Conservation (phyloP, 1,284 basidiomycete genomes). For the Singerocomus inundabilis region DNA sequence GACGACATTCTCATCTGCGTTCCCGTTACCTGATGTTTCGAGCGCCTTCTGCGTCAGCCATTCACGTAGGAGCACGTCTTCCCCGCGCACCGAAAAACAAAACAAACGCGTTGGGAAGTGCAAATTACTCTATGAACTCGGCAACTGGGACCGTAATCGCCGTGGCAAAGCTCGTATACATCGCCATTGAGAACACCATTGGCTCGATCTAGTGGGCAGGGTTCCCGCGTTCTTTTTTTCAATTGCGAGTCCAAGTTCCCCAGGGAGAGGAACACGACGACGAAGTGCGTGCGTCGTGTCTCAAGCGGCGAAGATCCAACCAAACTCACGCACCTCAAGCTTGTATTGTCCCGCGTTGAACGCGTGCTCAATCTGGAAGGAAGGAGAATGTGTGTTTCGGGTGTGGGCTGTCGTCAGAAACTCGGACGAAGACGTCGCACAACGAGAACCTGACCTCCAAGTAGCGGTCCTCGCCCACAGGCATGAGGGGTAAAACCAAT, state of each 20-base stretch:
- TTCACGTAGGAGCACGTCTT: constrained; percentile 23
- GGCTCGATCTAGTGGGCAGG: constrained; percentile 49
- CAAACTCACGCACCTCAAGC: constrained; percentile 57
- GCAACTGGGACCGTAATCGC: constrained; percentile 43
- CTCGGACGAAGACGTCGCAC: no score
- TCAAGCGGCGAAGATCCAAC: no score
- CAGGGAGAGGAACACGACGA: no score
- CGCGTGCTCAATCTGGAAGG: constrained; percentile 48
- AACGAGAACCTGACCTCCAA: constrained; percentile 36
- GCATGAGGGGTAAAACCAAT: constrained; percentile 39
- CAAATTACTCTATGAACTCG: constrained; percentile 42
- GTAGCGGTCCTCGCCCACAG: constrained; percentile 47
- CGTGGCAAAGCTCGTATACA: constrained; percentile 47
- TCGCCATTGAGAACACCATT: constrained; percentile 51
- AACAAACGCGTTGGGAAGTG: no score
- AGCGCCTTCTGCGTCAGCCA: constrained; percentile 25
- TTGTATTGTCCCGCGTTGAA: constrained; percentile 63
- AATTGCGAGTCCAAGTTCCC: no score
- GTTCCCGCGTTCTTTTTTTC: no score
- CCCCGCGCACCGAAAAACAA: no score
- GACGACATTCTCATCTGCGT: constrained; percentile 15
- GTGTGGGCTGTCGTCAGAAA: no score
- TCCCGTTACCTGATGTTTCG: not conserved
- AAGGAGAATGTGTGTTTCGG: no score
- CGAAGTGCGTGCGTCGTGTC: no score